Evolutionary conservation across 257 asterid species (phyloP).

Genomic region (Ajuga chamaepitys): DNA sequence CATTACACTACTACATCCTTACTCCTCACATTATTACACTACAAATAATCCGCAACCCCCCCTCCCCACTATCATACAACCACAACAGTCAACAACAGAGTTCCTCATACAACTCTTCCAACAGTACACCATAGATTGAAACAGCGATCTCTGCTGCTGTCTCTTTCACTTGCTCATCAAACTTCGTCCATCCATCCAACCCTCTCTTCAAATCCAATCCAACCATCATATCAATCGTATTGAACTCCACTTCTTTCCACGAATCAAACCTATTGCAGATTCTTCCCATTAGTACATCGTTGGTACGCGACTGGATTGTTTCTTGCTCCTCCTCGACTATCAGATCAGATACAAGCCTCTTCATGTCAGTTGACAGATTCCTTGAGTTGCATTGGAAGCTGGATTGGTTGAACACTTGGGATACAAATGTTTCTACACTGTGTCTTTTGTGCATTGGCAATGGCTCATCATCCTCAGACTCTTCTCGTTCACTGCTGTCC

Average conservation of each 20-base stretch:
- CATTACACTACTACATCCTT: constrained; percentile 7
- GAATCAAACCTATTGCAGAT: constrained; percentile 41
- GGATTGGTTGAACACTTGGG: constrained; percentile 23
- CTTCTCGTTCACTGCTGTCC: constrained; percentile 13
- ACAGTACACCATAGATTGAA: constrained; percentile 24
- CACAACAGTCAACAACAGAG: background rate
- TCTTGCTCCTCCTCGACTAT: constrained; percentile 42
- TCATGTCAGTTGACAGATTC: constrained; percentile 46
- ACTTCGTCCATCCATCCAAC: constrained; percentile 35
- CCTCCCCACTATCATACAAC: too few species aligned
- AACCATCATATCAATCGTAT: constrained; percentile 61
- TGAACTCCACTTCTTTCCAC: constrained; percentile 38
- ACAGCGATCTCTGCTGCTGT: constrained; percentile 40
- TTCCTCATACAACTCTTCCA: constrained; percentile 43
- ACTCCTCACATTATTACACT: background rate
- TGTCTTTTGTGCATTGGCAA: constrained; percentile 14
- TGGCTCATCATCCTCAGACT: constrained; percentile 11
- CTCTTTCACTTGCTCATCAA: constrained; percentile 32
- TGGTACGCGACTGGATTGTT: constrained; percentile 11
- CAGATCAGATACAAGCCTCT: constrained; percentile 52
- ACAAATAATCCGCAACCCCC: background rate
- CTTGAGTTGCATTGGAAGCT: constrained; percentile 2
- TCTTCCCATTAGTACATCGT: constrained; percentile 29
- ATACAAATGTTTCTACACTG: constrained; percentile 21
- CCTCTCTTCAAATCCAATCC: constrained; percentile 42